phyloP scores from a whole-genome alignment of 2,329 filamentous ascomycete species.

The Microascus cirrosus region DNA sequence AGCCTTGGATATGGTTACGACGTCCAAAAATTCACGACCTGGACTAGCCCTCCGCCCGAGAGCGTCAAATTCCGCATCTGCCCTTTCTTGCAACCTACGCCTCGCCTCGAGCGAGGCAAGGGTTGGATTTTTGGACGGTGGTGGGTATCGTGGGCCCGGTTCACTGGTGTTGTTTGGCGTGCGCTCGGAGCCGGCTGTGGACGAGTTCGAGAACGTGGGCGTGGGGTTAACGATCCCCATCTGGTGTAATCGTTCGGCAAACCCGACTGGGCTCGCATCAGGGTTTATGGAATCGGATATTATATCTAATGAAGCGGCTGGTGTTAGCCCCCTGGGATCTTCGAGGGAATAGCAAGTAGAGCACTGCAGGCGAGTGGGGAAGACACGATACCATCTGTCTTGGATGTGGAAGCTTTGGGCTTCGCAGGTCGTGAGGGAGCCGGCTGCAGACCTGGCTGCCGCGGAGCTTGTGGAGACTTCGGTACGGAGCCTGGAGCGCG shows the following conservation, averaged over 20 bases:
- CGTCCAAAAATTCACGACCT: neutral
- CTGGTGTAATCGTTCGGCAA: conserved; percentile 37
- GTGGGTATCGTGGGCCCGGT: neutral
- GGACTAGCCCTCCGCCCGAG: neutral
- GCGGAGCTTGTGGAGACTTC: conserved; percentile 9
- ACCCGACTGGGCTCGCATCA: conserved; percentile 17
- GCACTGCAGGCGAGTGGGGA: conserved; percentile 14
- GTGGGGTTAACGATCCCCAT: conserved; percentile 45
- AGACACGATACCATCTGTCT: conserved; percentile 18
- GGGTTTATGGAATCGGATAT: neutral
- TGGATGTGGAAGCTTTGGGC: conserved; percentile 11
- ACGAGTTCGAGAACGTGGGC: conserved; percentile 41
- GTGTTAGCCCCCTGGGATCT: conserved; percentile 30
- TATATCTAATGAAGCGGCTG: neutral
- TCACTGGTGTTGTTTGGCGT: neutral
- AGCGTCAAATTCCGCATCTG: neutral
- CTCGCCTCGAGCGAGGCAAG: conserved; percentile 1
- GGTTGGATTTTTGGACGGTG: neutral
- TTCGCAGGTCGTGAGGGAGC: neutral
- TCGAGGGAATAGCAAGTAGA: neutral
- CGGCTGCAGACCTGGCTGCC: neutral
- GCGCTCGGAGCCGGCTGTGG: conserved; percentile 20
- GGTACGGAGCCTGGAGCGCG: conserved; percentile 18
- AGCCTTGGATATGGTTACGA: neutral
- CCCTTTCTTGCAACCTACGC: neutral